A percentile compares a stretch with the other conserved stretches of the same genome.
Conservation (phyloP, 768 basidiomycete genomes). For the Amanita thiersii region DNA sequence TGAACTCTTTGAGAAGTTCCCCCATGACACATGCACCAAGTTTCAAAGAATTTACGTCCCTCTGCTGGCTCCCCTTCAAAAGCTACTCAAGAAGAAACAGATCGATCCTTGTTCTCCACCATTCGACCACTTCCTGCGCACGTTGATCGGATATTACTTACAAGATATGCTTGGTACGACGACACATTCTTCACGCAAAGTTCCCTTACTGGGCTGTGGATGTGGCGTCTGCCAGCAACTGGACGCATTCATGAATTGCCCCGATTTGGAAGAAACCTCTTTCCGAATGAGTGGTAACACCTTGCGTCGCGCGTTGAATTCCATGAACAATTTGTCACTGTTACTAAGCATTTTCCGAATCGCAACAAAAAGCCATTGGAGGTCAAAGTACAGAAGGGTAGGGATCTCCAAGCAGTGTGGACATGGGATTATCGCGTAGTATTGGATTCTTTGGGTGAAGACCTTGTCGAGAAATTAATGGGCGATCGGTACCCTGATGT, state of each 20-base stretch:
- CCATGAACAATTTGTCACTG: conserved; percentile 18
- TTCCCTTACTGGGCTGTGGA: conserved; percentile 19
- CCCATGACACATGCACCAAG: conserved; percentile 11
- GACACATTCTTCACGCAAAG: conserved; percentile 15
- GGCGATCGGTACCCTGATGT: conserved; percentile 23
- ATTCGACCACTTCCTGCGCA: conserved; percentile 20
- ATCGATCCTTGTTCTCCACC: conserved; percentile 17
- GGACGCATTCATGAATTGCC: conserved; percentile 19
- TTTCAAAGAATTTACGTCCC: conserved; percentile 20
- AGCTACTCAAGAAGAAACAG: conserved; percentile 11
- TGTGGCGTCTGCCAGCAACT: conserved; percentile 17
- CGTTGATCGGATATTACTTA: conserved; percentile 21
- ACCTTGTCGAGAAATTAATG: conserved; percentile 22
- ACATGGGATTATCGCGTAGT: conserved; percentile 17
- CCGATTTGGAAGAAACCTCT: conserved; percentile 12
- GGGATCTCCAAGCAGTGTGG: conserved; percentile 16
- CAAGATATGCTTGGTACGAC: conserved; percentile 18
- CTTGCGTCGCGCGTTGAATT: conserved; percentile 3
- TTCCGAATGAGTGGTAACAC: no score
- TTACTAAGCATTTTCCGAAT: conserved; percentile 16
- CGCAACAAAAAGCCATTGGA: conserved; percentile 17
- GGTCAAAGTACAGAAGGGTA: conserved; percentile 19
- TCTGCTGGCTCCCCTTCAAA: conserved; percentile 17
- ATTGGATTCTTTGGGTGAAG: conserved; percentile 19
- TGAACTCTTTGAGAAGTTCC: conserved; percentile 13